Evolutionary conservation across 495 filamentous ascomycete genomes (phyloP).

Genomic region (Choiromyces venosus): DNA sequence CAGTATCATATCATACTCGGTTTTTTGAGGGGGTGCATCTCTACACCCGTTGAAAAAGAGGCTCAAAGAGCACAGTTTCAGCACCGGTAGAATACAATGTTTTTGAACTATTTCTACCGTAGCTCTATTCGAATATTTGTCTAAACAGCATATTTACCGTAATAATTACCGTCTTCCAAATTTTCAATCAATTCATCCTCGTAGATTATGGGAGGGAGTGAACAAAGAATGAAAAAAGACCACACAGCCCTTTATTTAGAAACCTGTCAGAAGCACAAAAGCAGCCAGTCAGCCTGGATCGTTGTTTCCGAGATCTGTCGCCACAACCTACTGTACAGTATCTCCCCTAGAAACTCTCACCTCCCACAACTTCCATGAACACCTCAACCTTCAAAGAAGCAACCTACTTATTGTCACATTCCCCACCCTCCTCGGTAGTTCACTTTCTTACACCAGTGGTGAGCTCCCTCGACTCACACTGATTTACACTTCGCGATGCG

Average conservation of each 20-base stretch:
- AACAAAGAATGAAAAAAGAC: not conserved
- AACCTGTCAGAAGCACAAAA: not conserved
- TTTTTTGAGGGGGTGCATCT: too few relatives aligned
- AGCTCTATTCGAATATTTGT: too few relatives aligned
- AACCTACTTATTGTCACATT: not conserved
- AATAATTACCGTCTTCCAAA: not conserved
- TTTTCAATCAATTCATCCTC: too few relatives aligned
- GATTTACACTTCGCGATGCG: slow-evolving; percentile 17
- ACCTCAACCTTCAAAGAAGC: not conserved
- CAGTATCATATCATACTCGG: too few relatives aligned
- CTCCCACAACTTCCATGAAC: not conserved
- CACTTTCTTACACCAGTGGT: not conserved
- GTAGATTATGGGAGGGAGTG: not conserved
- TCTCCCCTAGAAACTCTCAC: not conserved
- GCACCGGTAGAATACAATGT: not conserved
- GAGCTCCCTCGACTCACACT: not conserved
- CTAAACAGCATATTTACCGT: not conserved
- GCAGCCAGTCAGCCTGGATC: not conserved
- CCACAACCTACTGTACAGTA: not conserved
- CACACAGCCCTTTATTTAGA: not conserved
- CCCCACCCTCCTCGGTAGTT: not conserved
- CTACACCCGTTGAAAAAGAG: not conserved
- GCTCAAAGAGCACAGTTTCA: not conserved
- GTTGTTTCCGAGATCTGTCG: not conserved
- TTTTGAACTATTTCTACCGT: not conserved